Base-by-base conservation (phyloP, 2,329 filamentous ascomycete genomes). In the Trichoderma breve region DNA sequence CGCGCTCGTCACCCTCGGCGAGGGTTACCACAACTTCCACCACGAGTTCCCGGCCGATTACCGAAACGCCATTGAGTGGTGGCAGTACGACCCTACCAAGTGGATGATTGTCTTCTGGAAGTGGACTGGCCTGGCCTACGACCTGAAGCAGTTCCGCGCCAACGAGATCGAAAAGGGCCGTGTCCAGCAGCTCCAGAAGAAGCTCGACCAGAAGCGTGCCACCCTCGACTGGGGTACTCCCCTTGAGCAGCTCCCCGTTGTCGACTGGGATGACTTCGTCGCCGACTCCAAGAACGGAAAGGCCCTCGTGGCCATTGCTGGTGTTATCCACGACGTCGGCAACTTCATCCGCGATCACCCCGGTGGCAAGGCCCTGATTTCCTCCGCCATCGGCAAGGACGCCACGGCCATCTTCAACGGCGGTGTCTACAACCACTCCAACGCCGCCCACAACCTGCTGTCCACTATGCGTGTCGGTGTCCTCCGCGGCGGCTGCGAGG, bases 11-110 rank as follows among this genome's bases (percentile, higher is more conserved):
- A 97, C 93, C 57, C 91, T 97, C 26, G 93, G 93, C 63, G 93
- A 95, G 84, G 93, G 93, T 34, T 97, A 97, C 85, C 93, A 97
- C 88, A 97, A 97, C 88, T 97, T 97, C 88, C 93, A 97, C 84
- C 93, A 97, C 87, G 93, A 97, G 82, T 97, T 97, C 84, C 94
- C 94, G 70, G 95, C 93, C 12, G 93, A 97, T 82, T 97, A 96
- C 89, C 93, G 93, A 81, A 97, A 97, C 81, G 93, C 93, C 74
- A 95, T 96, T 76, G 87, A 94, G 83, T 97, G 93, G 93, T 92
- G 90, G 84, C 93, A 97, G 80, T 97, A 97, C 79, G 93, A 97
- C 81, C 93, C 93, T 61, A 97, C 93, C 81, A 97, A 97, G 86
- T 96, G 93, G 93, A 88, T 85, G 80, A 97, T 97, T 85, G 93